Percentiles rank a stretch among this genome's conserved stretches.
Evolutionary conservation across 2,329 filamentous ascomycete species (phyloP).

Genomic region (Nothomitra cinnamomea): DNA sequence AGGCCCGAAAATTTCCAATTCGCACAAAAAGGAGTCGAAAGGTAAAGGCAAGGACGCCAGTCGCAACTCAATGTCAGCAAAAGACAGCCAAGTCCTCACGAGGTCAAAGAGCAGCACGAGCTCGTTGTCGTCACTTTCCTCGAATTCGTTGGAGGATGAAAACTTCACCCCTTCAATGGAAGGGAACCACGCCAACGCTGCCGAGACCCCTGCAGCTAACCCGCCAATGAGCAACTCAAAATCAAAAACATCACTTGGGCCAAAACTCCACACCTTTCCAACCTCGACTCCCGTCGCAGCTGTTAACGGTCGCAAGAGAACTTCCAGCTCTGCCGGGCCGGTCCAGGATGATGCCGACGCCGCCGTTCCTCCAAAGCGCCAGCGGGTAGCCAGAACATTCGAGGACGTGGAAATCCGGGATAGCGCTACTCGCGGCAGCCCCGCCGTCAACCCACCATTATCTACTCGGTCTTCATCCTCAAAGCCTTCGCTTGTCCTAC

Average conservation of each 20-base stretch:
- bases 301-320: slow-evolving; percentile 11
- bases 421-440: slow-evolving; percentile 3
- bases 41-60: neutral
- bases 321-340: slow-evolving; percentile 18
- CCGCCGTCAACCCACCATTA: neutral
- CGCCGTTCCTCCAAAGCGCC: slow-evolving; percentile 2
- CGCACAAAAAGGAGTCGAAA: slow-evolving; percentile 3
- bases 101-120: slow-evolving; percentile 10
- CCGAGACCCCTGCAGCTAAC: slow-evolving; percentile 8
- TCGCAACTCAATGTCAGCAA: neutral
- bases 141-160: slow-evolving; percentile 9
- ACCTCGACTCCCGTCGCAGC: neutral
- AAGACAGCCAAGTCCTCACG: slow-evolving; percentile 4
- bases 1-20: slow-evolving; percentile 1
- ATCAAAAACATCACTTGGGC: slow-evolving; percentile 5
- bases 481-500: neutral
- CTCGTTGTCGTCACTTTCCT: slow-evolving; percentile 21
- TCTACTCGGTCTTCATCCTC: neutral
- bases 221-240: slow-evolving; percentile 15
- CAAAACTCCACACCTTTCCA: slow-evolving; percentile 8
- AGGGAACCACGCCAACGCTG: slow-evolving; percentile 5
- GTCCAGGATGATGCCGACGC: slow-evolving; percentile 3
- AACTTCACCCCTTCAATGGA: slow-evolving; percentile 10
- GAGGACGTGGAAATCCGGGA: slow-evolving; percentile 4
- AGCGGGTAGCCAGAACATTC: neutral